Evolutionary conservation across 257 asterid species (phyloP).

Genomic region (Thymus quinquecostatus): DNA sequence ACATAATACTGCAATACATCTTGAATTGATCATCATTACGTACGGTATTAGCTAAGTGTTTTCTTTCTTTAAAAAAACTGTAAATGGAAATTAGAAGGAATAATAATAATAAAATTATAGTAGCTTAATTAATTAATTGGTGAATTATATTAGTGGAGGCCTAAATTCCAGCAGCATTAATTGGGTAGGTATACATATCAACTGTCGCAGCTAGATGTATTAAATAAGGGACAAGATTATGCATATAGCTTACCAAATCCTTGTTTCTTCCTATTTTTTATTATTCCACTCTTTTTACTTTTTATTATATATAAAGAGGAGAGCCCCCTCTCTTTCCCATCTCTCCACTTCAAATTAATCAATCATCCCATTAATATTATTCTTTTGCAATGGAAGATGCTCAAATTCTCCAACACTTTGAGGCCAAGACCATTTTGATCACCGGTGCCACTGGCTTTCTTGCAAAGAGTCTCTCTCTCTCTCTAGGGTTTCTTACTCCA

Average conservation of each 20-base stretch:
- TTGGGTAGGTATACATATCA: slow-evolving; percentile 16
- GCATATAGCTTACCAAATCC: slow-evolving; percentile 22
- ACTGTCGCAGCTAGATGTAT: slow-evolving; percentile 6
- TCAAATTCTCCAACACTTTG: slow-evolving; percentile 36
- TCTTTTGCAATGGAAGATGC: slow-evolving; percentile 39
- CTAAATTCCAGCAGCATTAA: neutral
- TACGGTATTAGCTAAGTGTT: too few species aligned
- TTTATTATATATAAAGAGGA: neutral
- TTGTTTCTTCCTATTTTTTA: neutral
- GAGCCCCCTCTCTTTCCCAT: neutral
- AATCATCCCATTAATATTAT: neutral
- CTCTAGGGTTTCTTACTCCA: neutral
- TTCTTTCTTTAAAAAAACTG: too few species aligned
- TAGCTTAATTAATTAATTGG: too few species aligned
- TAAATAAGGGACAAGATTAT: neutral
- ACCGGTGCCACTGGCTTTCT: slow-evolving; percentile 68
- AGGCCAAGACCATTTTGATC: slow-evolving; percentile 57
- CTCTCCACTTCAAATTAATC: neutral
- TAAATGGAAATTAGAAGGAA: too few species aligned
- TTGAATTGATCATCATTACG: too few species aligned
- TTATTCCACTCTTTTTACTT: neutral
- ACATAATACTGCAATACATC: too few species aligned
- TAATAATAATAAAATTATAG: too few species aligned
- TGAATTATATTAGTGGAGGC: too few species aligned
- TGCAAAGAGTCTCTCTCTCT: slow-evolving; percentile 47